phyloP scores from a whole-genome alignment of 495 filamentous ascomycete species.

The Staphylotrichum longicolle region DNA sequence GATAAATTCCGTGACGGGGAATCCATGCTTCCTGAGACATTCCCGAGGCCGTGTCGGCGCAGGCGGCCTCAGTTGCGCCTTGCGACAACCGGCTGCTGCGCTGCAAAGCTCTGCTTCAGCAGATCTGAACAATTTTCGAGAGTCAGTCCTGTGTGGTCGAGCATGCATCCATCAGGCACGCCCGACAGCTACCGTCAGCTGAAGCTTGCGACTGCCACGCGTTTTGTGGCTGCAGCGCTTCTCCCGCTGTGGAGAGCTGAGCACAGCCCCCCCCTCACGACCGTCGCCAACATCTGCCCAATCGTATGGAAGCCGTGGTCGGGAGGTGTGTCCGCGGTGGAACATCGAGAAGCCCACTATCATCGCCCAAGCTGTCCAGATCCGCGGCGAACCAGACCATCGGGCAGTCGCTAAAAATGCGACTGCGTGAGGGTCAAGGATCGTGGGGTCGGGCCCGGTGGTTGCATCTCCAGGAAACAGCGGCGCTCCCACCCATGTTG shows the following conservation, averaged over 20 bases:
- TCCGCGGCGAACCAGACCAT: too few relatives aligned
- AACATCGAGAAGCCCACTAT: too few relatives aligned
- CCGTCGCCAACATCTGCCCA: neutral
- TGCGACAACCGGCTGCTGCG: neutral
- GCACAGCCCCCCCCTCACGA: constrained; percentile 6
- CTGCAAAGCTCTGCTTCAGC: neutral
- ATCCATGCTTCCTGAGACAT: neutral
- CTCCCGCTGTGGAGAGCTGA: neutral
- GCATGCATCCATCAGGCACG: neutral
- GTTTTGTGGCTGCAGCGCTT: neutral
- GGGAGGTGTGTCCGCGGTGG: too few relatives aligned
- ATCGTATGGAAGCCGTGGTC: neutral
- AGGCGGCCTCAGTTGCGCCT: neutral
- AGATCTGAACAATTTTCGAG: too few relatives aligned
- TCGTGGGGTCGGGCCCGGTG: too few relatives aligned
- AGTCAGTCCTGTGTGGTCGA: neutral
- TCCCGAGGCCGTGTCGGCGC: neutral
- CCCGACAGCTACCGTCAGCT: neutral
- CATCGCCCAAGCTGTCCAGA: too few relatives aligned
- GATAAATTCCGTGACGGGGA: neutral
- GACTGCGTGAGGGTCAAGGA: too few relatives aligned
- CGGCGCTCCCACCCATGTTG: too few relatives aligned
- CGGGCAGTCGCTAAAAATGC: too few relatives aligned
- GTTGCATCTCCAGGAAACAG: too few relatives aligned
- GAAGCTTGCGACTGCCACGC: constrained; percentile 6